phyloP scores from a whole-genome alignment of 305 asterid species.

The Fraxinus sp. region DNA sequence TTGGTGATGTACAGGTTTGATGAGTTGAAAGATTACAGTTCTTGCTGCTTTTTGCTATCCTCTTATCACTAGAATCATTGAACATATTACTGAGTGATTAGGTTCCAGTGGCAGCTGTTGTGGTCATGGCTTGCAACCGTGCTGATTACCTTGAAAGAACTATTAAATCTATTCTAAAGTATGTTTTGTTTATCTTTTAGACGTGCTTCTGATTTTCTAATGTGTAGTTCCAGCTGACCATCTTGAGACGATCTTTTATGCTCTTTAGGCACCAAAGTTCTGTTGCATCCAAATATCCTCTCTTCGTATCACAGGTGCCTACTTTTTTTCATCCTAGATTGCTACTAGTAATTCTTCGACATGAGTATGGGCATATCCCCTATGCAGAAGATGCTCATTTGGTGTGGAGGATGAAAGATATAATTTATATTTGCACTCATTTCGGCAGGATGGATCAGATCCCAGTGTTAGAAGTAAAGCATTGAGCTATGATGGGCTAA shows the following conservation, averaged over 20 bases:
- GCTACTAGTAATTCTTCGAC: not conserved
- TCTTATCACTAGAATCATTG: conserved; percentile 20
- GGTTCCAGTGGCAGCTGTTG: conserved; percentile 96
- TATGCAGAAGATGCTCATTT: conserved; percentile 16
- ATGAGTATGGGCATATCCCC: conserved; percentile 11
- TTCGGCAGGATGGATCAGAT: conserved; percentile 85
- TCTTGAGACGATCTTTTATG: conserved; percentile 26
- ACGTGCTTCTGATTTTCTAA: conserved; percentile 3
- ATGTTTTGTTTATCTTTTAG: conserved; percentile 32
- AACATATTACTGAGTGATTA: conserved; percentile 45
- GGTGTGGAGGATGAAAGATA: conserved; percentile 18
- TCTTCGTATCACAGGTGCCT: conserved; percentile 86
- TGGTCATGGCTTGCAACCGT: conserved; percentile 96
- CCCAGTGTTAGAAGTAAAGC: conserved; percentile 70
- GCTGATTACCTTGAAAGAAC: conserved; percentile 96
- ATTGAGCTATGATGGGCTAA: conserved; percentile 80
- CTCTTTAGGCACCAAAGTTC: conserved; percentile 67
- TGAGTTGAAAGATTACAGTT: conserved; percentile 25
- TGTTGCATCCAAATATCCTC: conserved; percentile 82
- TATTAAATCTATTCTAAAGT: conserved; percentile 83
- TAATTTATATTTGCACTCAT: conserved; percentile 21
- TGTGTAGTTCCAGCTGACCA: conserved; percentile 25
- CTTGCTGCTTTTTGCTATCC: conserved; percentile 22
- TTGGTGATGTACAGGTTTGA: conserved; percentile 71
- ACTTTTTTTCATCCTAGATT: conserved; percentile 4